phyloP scores from a whole-genome alignment of 345 rosid genomes.

The Boechera stricta region DNA sequence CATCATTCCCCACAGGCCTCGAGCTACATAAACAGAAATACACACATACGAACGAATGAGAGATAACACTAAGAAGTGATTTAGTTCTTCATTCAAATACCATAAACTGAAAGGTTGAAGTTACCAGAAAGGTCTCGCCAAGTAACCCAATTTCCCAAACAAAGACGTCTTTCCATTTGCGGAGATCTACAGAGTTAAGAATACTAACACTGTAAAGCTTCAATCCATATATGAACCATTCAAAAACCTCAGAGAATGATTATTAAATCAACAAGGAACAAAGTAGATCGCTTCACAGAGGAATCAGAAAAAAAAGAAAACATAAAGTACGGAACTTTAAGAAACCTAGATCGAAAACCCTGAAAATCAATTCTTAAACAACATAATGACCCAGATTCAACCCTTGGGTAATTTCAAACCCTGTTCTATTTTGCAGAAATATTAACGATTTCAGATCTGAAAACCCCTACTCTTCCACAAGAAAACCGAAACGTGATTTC shows the following conservation, averaged over 20 bases:
- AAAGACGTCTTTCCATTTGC: slow-evolving; percentile 57
- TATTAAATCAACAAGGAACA: neutral
- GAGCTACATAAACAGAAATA: slow-evolving; percentile 44
- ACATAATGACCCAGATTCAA: slow-evolving; percentile 3
- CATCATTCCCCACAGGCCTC: slow-evolving; percentile 62
- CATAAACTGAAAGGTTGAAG: neutral
- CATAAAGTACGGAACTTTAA: slow-evolving; percentile 8
- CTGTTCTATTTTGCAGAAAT: neutral
- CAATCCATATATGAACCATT: neutral
- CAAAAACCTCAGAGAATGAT: neutral
- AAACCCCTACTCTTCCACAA: neutral
- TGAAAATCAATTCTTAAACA: neutral
- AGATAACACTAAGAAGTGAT: slow-evolving; percentile 12
- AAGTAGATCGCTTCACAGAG: neutral
- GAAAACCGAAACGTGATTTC: neutral
- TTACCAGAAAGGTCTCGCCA: slow-evolving; percentile 70
- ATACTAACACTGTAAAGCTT: slow-evolving; percentile 9
- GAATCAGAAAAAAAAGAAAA: neutral
- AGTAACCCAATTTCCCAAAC: slow-evolving; percentile 47
- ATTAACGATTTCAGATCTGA: slow-evolving; percentile 6
- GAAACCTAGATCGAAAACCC: slow-evolving; percentile 18
- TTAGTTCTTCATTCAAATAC: neutral
- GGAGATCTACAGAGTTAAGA: slow-evolving; percentile 45
- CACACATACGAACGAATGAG: neutral
- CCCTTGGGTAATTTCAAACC: neutral